Evolutionary conservation across 129 eudicot genomes (phyloP), one percentile per base, ranked within the genome.

Genomic region (Pittosporum tobira): DNA sequence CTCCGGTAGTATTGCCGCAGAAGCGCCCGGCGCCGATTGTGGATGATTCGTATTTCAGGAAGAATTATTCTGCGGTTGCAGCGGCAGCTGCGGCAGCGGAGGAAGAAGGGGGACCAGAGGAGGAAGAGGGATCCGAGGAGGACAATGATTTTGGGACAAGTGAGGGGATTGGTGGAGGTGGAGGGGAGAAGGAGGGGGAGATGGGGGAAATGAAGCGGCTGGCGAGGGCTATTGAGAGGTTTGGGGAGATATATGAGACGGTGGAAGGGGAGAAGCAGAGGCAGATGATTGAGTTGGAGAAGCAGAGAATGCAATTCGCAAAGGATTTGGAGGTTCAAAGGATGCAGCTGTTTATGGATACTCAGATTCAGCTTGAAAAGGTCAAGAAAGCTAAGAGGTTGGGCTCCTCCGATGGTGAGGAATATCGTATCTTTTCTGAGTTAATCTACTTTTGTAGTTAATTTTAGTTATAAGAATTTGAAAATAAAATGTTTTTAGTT

Each of bases 31-130:
- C 63, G n/a, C 68, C 79, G 47, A 68, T 53, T 6, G 75, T 66
- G 16, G 95, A 79, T 13, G 84, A 77, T 9, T 79, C 95, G 3
- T 78, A 75, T 56, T 85, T 89, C 16, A 70, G 95, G 80, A 69
- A 80, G 75, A 85, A 89, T 77, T 89, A 89, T 58, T 82, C 97
- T 0, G 97, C 95, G 0, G 71, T 80, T 28, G 97, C 97, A 0
- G 96, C 96, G 0, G 96, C 96, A 0, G 97, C 96, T 1, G 96
- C 96, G 0, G 88, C 84, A 0, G 93, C 81, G n/a, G 89, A 57
- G 61, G 84, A 66, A 16, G 81, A 62, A 0, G 71, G 16, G 47
- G 78, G 71, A 6, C 34, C 74, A 19, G 88, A 81, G 27, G 76
- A 75, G 20, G 62, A 61, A 3, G 82, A 73, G 7, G 78, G 70